Percentiles rank a stretch among this genome's conserved stretches.
These are phyloP conservation scores for Colletotrichum noveboracense DNA, from an alignment of 2,329 filamentous ascomycete genomes.

Conservation along the genomic window DNA sequence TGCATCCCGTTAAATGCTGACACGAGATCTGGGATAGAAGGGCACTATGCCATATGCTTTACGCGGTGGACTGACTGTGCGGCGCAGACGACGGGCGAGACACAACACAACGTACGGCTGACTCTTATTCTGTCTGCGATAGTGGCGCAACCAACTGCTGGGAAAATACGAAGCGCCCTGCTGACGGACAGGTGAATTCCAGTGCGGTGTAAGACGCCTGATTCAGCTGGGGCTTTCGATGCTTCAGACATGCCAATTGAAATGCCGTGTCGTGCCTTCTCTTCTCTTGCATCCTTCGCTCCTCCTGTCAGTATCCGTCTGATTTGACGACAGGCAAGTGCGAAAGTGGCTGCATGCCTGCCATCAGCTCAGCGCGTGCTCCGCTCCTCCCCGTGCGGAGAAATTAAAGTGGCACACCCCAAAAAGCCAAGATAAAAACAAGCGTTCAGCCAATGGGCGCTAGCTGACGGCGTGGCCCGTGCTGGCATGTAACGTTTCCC, in stretches of 20 bases:
- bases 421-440: slow-evolving; percentile 4
- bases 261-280: not conserved
- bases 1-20: not conserved
- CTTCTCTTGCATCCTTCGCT: not conserved
- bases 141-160: not conserved
- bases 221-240: not conserved
- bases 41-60: not conserved
- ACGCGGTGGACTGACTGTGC: not conserved
- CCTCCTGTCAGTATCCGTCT: not conserved
- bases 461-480: not conserved
- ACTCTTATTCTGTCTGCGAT: not conserved
- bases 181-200: not conserved
- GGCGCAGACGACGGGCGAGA: not conserved
- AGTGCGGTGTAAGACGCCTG: not conserved
- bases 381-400: not conserved
- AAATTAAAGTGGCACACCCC: slow-evolving; percentile 1
- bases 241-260: not conserved
- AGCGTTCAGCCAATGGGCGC: not conserved
- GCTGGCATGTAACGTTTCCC: slow-evolving; percentile 26
- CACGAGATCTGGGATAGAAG: not conserved
- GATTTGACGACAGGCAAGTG: not conserved
- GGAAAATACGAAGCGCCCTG: not conserved
- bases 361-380: not conserved
- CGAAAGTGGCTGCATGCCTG: not conserved
- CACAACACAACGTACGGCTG: not conserved